Evolutionary conservation across 768 basidiomycete genomes (phyloP).

Genomic region (Cystobasidium ongulense): DNA sequence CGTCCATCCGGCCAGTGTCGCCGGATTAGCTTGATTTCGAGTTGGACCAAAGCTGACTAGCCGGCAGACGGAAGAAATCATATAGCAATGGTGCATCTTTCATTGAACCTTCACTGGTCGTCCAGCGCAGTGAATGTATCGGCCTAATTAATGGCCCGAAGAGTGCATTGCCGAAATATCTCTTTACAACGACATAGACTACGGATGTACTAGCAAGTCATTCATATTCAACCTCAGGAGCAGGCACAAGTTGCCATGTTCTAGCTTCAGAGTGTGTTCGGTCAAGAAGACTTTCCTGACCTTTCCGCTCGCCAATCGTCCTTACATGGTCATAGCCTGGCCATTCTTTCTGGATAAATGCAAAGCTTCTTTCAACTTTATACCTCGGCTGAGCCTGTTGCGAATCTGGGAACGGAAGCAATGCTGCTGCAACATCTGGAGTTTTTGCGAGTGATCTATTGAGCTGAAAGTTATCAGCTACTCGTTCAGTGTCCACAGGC

Average conservation of each 20-base stretch:
- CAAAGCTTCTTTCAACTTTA: conserved; percentile 24
- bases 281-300: conserved; percentile 15
- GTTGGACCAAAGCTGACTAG: not conserved
- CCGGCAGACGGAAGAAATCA: not conserved
- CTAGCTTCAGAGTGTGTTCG: conserved; percentile 2
- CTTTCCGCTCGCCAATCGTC: conserved; percentile 28
- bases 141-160: too few relatives aligned
- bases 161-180: too few relatives aligned
- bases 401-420: conserved; percentile 25
- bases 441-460: conserved; percentile 31
- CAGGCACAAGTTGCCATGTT: conserved; percentile 2
- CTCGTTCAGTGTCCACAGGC: not conserved
- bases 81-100: too few relatives aligned
- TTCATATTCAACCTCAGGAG: too few relatives aligned
- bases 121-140: too few relatives aligned
- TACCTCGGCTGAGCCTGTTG: conserved; percentile 21
- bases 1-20: not conserved
- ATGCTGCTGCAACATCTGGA: not conserved
- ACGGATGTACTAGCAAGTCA: not conserved
- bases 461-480: not conserved
- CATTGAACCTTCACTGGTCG: not conserved
- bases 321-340: conserved; percentile 31
- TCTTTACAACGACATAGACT: not conserved
- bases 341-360: conserved; percentile 17
- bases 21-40: not conserved